Percentiles rank a stretch among this genome's conserved stretches.
Evolutionary conservation across 306 rosid species (phyloP).

Genomic region (Lathyrus sativus): DNA sequence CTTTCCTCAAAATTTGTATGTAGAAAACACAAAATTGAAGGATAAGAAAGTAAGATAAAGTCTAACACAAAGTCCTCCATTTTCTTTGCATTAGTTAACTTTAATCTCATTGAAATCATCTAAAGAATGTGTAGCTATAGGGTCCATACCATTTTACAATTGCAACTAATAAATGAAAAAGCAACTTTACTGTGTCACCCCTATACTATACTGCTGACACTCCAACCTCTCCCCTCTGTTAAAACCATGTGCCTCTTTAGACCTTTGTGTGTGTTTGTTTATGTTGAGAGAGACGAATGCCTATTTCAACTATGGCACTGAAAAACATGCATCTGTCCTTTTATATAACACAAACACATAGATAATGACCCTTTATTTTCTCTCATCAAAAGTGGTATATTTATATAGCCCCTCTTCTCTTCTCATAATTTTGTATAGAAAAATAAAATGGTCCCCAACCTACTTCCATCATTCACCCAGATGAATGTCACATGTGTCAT

Average conservation of each 20-base stretch:
- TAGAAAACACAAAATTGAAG: too few species aligned
- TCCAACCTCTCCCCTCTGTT: conserved; percentile 29
- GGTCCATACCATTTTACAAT: conserved; percentile 3
- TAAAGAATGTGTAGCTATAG: neutral
- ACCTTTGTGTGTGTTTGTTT: conserved; percentile 44
- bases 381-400: conserved; percentile 22
- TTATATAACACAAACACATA: conserved; percentile 36
- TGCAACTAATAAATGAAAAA: conserved; percentile 41
- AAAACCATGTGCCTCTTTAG: conserved; percentile 43
- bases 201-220: conserved; percentile 41
- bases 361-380: conserved; percentile 61
- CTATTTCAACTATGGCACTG: conserved; percentile 90
- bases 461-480: conserved; percentile 33
- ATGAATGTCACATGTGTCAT: conserved; percentile 46
- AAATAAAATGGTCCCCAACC: conserved; percentile 43
- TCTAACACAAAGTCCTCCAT: too few species aligned
- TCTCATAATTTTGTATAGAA: neutral
- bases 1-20: too few species aligned
- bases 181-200: conserved; percentile 26
- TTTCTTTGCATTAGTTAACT: neutral
- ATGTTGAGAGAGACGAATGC: conserved; percentile 75
- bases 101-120: neutral
- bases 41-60: too few species aligned
- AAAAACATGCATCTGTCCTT: conserved; percentile 67
- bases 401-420: neutral